phyloP scores from a whole-genome alignment of 352 stramenopile genomes.

The Pythium sp. region DNA sequence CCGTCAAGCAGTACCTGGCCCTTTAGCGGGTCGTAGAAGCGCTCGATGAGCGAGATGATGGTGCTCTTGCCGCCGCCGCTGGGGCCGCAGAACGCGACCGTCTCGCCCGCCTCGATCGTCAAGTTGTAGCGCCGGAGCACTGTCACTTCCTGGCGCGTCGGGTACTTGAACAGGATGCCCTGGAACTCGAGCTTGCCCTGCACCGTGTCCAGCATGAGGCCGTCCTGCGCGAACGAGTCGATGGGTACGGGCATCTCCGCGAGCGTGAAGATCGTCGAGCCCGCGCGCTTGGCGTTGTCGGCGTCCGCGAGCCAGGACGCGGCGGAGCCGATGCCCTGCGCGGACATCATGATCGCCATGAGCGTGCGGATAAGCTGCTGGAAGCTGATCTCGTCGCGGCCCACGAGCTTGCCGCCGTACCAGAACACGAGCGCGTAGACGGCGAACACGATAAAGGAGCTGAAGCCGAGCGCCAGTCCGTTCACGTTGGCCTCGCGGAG shows the following conservation, averaged over 20 bases:
- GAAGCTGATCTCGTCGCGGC: slow-evolving; percentile 35
- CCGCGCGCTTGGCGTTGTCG: slow-evolving; percentile 31
- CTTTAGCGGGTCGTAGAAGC: slow-evolving; percentile 29
- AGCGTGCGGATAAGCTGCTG: slow-evolving; percentile 41
- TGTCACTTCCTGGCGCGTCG: slow-evolving; percentile 19
- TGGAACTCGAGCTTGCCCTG: slow-evolving; percentile 23
- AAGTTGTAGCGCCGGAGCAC: slow-evolving; percentile 24
- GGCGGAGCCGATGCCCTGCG: slow-evolving; percentile 30
- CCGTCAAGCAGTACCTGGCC: slow-evolving; percentile 26
- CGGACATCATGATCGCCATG: slow-evolving; percentile 54
- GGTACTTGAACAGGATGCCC: slow-evolving; percentile 25
- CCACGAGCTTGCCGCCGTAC: slow-evolving; percentile 49
- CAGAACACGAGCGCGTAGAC: slow-evolving; percentile 54
- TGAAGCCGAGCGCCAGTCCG: slow-evolving; percentile 56
- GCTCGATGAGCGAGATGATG: slow-evolving; percentile 27
- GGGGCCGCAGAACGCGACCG: slow-evolving; percentile 25
- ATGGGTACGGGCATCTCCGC: not conserved
- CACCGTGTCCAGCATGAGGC: slow-evolving; percentile 4
- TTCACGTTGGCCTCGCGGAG: slow-evolving; percentile 27
- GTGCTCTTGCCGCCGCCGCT: slow-evolving; percentile 32
- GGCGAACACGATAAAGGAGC: slow-evolving; percentile 43
- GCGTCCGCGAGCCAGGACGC: slow-evolving; percentile 26
- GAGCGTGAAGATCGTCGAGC: slow-evolving; percentile 10
- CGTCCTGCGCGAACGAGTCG: slow-evolving; percentile 10
- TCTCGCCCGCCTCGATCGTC: slow-evolving; percentile 23